Evolutionary conservation across 148 eudicot species (phyloP).

Genomic region (Bassia scoparia): DNA sequence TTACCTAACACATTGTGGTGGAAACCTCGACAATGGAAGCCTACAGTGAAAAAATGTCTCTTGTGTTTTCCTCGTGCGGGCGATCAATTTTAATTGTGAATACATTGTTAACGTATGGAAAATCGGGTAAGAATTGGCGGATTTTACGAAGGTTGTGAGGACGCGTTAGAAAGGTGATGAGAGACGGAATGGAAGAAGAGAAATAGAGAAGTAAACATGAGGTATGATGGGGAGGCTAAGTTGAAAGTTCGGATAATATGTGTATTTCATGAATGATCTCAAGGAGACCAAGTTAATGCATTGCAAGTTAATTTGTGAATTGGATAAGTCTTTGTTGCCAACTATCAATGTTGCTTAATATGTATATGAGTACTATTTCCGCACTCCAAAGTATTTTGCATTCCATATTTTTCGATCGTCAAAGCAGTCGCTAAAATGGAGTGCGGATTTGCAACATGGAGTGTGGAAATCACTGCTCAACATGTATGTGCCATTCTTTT

Average conservation of each 20-base stretch:
- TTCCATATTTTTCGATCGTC: no score
- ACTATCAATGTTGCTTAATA: not conserved
- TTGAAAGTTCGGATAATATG: constrained; percentile 27
- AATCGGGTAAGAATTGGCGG: constrained; percentile 52
- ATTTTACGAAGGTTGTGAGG: constrained; percentile 36
- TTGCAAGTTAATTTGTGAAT: constrained; percentile 2
- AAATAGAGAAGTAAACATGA: constrained; percentile 32
- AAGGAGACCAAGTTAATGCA: not conserved
- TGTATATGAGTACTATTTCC: no score
- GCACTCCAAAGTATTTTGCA: no score
- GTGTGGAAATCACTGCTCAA: no score
- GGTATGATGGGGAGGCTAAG: constrained; percentile 44
- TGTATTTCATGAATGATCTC: constrained; percentile 35
- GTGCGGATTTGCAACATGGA: no score
- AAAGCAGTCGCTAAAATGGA: no score
- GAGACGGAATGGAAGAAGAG: constrained; percentile 40
- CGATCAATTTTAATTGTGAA: constrained; percentile 65
- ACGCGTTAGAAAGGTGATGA: constrained; percentile 37
- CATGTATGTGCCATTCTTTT: no score
- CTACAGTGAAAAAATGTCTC: constrained; percentile 45
- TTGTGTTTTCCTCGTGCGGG: constrained; percentile 76
- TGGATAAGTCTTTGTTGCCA: not conserved
- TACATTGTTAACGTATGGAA: constrained; percentile 58
- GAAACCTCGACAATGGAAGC: constrained; percentile 84
- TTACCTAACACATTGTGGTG: constrained; percentile 77